Percentiles rank a stretch among this genome's conserved stretches.
Conservation (phyloP, 2,329 filamentous ascomycete genomes). For the Penicillium olsonii region DNA sequence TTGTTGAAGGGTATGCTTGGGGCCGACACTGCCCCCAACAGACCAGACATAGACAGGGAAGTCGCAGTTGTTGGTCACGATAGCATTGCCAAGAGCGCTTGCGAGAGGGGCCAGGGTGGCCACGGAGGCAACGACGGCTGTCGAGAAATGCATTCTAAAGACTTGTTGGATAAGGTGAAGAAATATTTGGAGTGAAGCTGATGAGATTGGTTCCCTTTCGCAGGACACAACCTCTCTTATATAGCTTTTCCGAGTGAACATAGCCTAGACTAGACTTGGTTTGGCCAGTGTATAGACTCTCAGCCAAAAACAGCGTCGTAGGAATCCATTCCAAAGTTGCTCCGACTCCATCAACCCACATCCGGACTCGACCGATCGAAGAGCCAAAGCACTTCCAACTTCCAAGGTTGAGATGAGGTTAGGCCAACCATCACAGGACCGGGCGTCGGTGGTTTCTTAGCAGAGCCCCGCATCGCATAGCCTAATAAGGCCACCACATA, state of each 20-base stretch:
- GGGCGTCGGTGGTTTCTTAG: background rate
- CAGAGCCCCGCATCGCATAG: constrained; percentile 2
- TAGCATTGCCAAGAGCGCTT: constrained; percentile 39
- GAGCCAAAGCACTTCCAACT: background rate
- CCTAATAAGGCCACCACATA: background rate
- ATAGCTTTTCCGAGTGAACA: constrained; percentile 4
- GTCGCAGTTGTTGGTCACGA: constrained; percentile 42
- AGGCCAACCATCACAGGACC: constrained; percentile 10
- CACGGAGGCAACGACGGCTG: constrained; percentile 30
- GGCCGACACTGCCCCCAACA: constrained; percentile 35
- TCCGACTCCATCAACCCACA: background rate
- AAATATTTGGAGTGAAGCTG: background rate
- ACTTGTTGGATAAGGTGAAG: constrained; percentile 7
- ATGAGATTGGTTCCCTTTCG: background rate
- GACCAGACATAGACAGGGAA: constrained; percentile 42
- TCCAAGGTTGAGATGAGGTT: background rate
- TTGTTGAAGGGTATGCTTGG: constrained; percentile 32
- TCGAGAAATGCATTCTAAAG: constrained; percentile 34
- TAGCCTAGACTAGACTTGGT: no score
- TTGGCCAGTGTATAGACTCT: background rate
- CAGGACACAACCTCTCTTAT: constrained; percentile 3
- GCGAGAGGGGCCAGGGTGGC: constrained; percentile 35
- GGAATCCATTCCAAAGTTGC: background rate
- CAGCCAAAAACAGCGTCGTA: background rate
- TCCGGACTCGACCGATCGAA: background rate